These are phyloP conservation scores for Dysphania ambrosioides DNA, from an alignment of 148 eudicot species.

Conservation along the genomic window DNA sequence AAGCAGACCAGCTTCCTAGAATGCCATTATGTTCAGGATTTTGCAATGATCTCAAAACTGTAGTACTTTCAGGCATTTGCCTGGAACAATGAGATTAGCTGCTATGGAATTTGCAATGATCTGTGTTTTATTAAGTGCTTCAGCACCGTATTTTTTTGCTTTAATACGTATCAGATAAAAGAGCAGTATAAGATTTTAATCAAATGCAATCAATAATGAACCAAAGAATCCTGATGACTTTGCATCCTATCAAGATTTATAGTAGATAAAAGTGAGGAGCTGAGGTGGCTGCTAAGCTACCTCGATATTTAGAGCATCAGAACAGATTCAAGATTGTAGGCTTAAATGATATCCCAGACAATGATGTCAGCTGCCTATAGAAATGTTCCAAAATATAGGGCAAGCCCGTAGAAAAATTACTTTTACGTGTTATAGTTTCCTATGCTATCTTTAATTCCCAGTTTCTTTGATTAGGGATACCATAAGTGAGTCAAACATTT, in stretches of 20 bases:
- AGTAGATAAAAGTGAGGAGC: too few relatives aligned
- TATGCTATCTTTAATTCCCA: too few relatives aligned
- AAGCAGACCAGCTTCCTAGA: constrained; percentile 26
- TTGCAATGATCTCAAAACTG: constrained; percentile 13
- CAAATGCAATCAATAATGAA: not conserved
- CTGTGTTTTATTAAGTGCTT: constrained; percentile 16
- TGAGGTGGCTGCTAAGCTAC: too few relatives aligned
- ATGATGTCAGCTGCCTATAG: too few relatives aligned
- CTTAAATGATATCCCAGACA: too few relatives aligned
- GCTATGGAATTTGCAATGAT: constrained; percentile 1
- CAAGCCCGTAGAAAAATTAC: too few relatives aligned
- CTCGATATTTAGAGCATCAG: too few relatives aligned
- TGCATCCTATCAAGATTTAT: not conserved
- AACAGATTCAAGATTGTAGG: too few relatives aligned
- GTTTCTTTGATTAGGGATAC: too few relatives aligned
- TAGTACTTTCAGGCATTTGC: constrained; percentile 15
- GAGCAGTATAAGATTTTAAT: not conserved
- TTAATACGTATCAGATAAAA: constrained; percentile 4
- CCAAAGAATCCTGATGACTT: not conserved
- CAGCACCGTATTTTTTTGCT: not conserved
- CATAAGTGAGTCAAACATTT: too few relatives aligned
- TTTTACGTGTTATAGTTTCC: too few relatives aligned
- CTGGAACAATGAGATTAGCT: constrained; percentile 4
- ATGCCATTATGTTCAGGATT: constrained; percentile 17
- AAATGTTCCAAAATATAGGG: too few relatives aligned